phyloP scores from a whole-genome alignment of 1,284 basidiomycete genomes.

The Meripilus lineatus region DNA sequence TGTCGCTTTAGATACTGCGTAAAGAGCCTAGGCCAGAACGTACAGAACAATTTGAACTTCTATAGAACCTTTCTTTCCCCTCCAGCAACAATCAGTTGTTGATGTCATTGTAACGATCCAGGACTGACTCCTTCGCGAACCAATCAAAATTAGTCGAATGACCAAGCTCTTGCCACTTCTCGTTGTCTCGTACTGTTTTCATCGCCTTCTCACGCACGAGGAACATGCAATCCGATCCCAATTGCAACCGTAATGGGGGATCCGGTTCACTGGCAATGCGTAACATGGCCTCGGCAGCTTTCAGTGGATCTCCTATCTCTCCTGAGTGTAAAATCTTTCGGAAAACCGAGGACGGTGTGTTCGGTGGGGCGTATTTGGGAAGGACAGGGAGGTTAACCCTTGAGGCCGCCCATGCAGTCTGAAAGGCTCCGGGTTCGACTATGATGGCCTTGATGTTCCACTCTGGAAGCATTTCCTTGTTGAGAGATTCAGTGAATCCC shows the following conservation, averaged over 20 bases:
- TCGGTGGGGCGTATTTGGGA: conserved; percentile 16
- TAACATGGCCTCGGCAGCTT: conserved; percentile 15
- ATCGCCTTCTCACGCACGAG: conserved; percentile 22
- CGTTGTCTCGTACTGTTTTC: too few relatives aligned
- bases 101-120: too few relatives aligned
- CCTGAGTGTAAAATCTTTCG: conserved; percentile 4
- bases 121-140: conserved; percentile 9
- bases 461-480: conserved; percentile 23
- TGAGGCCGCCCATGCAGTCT: conserved; percentile 22
- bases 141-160: conserved; percentile 26
- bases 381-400: conserved; percentile 10
- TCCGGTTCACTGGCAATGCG: conserved; percentile 15
- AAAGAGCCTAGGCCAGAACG: too few relatives aligned
- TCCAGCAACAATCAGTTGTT: too few relatives aligned
- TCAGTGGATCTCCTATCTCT: conserved; percentile 18
- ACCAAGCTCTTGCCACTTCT: conserved; percentile 20
- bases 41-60: too few relatives aligned
- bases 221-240: conserved; percentile 27
- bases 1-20: too few relatives aligned
- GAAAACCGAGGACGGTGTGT: conserved; percentile 8
- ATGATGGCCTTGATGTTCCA: conserved; percentile 32
- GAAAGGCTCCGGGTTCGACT: conserved; percentile 32
- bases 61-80: too few relatives aligned
- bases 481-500: conserved; percentile 28
- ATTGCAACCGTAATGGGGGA: conserved; percentile 29